Evolutionary conservation across 2,329 filamentous ascomycete genomes (phyloP).

Genomic region (Ceratocystis eucalypticola): DNA sequence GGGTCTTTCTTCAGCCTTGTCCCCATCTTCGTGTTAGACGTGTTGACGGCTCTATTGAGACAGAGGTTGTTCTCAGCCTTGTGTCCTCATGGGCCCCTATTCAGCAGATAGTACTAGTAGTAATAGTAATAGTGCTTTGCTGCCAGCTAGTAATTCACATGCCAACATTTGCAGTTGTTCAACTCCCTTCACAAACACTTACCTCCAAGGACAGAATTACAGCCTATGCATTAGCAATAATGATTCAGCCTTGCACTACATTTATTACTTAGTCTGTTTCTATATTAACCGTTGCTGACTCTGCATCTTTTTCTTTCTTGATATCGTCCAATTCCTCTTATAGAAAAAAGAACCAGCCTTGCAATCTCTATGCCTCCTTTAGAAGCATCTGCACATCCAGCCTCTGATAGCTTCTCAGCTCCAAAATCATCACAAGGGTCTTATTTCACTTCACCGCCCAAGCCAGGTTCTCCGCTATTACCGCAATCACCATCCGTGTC

Average conservation of each 20-base stretch:
- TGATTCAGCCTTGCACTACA: not conserved
- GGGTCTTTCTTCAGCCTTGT: not conserved
- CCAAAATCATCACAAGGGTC: not conserved
- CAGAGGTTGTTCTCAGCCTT: not conserved
- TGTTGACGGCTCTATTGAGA: not conserved
- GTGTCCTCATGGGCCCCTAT: not conserved
- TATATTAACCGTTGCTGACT: not conserved
- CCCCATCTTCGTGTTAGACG: too few relatives aligned
- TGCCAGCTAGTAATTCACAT: not conserved
- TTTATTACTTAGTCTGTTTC: not conserved
- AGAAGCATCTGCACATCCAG: not conserved
- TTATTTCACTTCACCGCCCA: not conserved
- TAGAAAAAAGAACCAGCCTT: not conserved
- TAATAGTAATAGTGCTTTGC: not conserved
- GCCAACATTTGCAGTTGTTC: not conserved
- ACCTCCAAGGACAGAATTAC: not conserved
- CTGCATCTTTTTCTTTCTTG: not conserved
- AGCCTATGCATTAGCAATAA: not conserved
- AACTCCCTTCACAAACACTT: not conserved
- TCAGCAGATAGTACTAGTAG: not conserved
- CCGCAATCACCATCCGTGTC: not conserved
- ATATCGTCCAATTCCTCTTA: not conserved
- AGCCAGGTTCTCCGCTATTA: not conserved
- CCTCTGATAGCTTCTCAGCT: not conserved
- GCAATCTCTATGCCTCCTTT: slow-evolving; percentile 6